Conservation (phyloP, 208 protist species). For the Leishmania amazonensis region DNA sequence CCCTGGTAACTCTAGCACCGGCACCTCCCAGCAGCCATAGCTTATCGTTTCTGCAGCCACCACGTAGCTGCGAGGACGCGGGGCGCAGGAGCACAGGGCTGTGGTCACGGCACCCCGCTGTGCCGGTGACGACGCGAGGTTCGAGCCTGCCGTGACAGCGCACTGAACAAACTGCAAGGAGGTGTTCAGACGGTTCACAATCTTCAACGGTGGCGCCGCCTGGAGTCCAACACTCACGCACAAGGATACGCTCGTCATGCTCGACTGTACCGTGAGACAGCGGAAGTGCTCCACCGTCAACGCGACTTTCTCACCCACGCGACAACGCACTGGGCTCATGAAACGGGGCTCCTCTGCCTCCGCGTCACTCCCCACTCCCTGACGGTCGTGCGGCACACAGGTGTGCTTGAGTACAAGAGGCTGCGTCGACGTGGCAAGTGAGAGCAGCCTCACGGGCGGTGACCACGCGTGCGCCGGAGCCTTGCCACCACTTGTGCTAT, state of each 20-base stretch:
- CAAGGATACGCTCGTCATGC: constrained; percentile 6
- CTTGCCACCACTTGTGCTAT: background rate
- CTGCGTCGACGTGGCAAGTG: constrained; percentile 37
- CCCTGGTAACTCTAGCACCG: constrained; percentile 21
- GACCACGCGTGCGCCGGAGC: constrained; percentile 40
- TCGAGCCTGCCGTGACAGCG: background rate
- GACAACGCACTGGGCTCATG: constrained; percentile 6
- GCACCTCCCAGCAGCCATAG: constrained; percentile 37
- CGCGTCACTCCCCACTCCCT: background rate
- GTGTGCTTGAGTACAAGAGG: constrained; percentile 47
- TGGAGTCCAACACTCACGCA: constrained; percentile 16
- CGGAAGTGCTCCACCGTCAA: constrained; percentile 5
- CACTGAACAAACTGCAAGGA: constrained; percentile 20
- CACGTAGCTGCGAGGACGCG: constrained; percentile 18
- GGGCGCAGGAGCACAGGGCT: constrained; percentile 9
- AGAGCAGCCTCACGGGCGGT: constrained; percentile 39
- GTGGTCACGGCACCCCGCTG: constrained; percentile 8
- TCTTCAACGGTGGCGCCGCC: constrained; percentile 12
- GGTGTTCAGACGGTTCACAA: constrained; percentile 32
- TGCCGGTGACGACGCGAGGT: background rate
- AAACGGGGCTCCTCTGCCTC: background rate
- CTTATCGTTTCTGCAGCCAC: constrained; percentile 19
- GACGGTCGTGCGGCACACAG: background rate
- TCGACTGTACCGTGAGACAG: constrained; percentile 23
- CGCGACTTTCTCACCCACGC: background rate